These are phyloP conservation scores for Flaveria sonorensis DNA, from an alignment of 129 eudicot species.

Conservation along the genomic window DNA sequence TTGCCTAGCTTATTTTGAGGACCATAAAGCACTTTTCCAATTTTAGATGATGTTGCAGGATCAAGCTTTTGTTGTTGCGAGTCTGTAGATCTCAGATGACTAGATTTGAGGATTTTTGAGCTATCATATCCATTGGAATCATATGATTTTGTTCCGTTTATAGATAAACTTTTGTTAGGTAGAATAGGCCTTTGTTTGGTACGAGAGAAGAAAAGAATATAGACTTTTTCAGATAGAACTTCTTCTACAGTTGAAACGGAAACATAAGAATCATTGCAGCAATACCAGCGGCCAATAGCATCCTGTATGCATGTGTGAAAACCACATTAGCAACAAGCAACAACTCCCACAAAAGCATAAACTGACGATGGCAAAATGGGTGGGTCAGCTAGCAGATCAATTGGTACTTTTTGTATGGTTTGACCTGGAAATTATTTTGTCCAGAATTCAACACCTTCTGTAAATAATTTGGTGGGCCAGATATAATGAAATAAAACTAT, in stretches of 20 bases:
- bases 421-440: background rate
- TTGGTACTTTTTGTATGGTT: background rate
- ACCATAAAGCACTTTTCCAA: conserved; percentile 37
- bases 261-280: conserved; percentile 95
- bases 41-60: conserved; percentile 35
- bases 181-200: conserved; percentile 63
- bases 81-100: conserved; percentile 30
- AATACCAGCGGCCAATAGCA: conserved; percentile 89
- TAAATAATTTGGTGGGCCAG: background rate
- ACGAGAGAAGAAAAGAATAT: conserved; percentile 91
- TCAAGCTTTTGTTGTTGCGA: conserved; percentile 42
- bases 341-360: background rate
- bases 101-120: conserved; percentile 36
- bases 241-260: conserved; percentile 72
- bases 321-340: conserved; percentile 20
- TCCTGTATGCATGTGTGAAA: conserved; percentile 55
- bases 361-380: background rate
- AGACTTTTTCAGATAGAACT: conserved; percentile 89
- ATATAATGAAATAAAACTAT: background rate
- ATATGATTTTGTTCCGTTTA: conserved; percentile 61
- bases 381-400: background rate
- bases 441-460: background rate
- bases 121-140: conserved; percentile 50
- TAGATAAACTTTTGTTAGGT: conserved; percentile 39
- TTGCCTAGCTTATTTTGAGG: conserved; percentile 38